Base-by-base conservation (phyloP, 768 basidiomycete genomes). In the Auricularia sp. region DNA sequence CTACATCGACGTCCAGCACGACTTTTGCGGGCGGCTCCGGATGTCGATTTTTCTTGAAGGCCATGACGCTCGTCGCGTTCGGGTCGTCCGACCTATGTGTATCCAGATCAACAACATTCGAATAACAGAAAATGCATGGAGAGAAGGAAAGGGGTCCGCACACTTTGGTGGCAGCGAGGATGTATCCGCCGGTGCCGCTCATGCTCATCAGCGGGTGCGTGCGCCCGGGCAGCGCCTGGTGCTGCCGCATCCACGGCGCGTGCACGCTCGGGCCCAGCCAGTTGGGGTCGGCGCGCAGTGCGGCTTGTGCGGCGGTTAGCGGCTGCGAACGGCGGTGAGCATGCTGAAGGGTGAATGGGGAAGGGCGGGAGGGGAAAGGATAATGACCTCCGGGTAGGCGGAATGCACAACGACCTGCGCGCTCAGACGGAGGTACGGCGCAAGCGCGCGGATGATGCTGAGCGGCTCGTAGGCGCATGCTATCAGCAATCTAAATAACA, bases 121-220 rank as follows among this genome's bases (percentile, higher is more conserved):
- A 29, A 6, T 2, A 35, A 58, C 3, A 47, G 24, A 21, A 13
- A 14, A 65, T 36, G 39, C 45, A 7, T 24, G 36, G 10, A 24
- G 24, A 21, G 47, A 16, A 16, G 47, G 47, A 24, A 10, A 65
- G 29, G 29, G 29, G 29, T 29, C 29, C 80, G 54, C 78, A 94
- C 89, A 98, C 85, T 83, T 92, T 92, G n/a, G 86, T 88, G 18
- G 87, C 83, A 71, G 90, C 86, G 36, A 98, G 80, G 54, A 98
- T 76, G 75, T 85, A 97, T 0, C 97, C 96, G 14, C 94, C 95
- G 1, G 89, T 87, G 11, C 92, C 92, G 24, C 91, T 88, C 65
- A 86, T 90, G 64, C 81, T 87, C 97, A 99, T 98, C 68, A 84
- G 85, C 3, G 97, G 97, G 77, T 99, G 97, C 47, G 92, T 96